A percentile compares a stretch with the other conserved stretches of the same genome.
phyloP scores from a whole-genome alignment of 106 monocot genomes.

The Xerophyta viscosa region DNA sequence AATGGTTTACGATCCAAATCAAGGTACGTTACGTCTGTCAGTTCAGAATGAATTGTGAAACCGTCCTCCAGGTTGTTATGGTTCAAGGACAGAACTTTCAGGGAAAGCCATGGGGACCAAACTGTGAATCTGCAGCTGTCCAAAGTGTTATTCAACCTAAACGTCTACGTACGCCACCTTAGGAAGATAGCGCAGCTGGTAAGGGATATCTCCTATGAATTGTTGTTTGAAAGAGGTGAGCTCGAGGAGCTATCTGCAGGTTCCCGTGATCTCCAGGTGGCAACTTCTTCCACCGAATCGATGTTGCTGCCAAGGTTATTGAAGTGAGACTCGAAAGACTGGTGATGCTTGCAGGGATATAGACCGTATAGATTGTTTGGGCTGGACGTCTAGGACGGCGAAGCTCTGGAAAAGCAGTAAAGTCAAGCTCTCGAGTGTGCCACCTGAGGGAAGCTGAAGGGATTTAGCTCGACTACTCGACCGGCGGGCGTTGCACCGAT shows the following conservation, averaged over 20 bases:
- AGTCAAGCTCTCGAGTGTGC: slow-evolving; percentile 37
- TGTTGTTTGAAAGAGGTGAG: slow-evolving; percentile 40
- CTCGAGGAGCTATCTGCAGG: slow-evolving; percentile 29
- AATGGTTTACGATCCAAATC: slow-evolving; percentile 37
- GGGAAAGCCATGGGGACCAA: slow-evolving; percentile 31
- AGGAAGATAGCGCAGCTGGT: slow-evolving; percentile 35
- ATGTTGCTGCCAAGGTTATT: slow-evolving; percentile 35
- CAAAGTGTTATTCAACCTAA: slow-evolving; percentile 40
- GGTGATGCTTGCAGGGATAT: slow-evolving; percentile 41
- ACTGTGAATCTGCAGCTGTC: slow-evolving; percentile 19
- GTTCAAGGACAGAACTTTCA: slow-evolving; percentile 30
- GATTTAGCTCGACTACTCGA: slow-evolving; percentile 19
- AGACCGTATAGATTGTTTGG: slow-evolving; percentile 31
- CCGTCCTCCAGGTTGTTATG: slow-evolving; percentile 21
- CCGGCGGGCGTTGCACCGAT: slow-evolving; percentile 37
- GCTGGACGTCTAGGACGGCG: slow-evolving; percentile 35
- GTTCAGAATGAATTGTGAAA: slow-evolving; percentile 49
- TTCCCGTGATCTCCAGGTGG: slow-evolving; percentile 37
- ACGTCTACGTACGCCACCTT: slow-evolving; percentile 40
- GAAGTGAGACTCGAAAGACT: slow-evolving; percentile 17
- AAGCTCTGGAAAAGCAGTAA: slow-evolving; percentile 42
- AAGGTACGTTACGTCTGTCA: slow-evolving; percentile 44
- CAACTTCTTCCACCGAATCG: slow-evolving; percentile 6
- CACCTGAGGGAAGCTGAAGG: slow-evolving; percentile 17
- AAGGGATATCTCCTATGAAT: slow-evolving; percentile 17